Conservation (phyloP, 1,139 yeast genomes). For the Candida sojae region DNA sequence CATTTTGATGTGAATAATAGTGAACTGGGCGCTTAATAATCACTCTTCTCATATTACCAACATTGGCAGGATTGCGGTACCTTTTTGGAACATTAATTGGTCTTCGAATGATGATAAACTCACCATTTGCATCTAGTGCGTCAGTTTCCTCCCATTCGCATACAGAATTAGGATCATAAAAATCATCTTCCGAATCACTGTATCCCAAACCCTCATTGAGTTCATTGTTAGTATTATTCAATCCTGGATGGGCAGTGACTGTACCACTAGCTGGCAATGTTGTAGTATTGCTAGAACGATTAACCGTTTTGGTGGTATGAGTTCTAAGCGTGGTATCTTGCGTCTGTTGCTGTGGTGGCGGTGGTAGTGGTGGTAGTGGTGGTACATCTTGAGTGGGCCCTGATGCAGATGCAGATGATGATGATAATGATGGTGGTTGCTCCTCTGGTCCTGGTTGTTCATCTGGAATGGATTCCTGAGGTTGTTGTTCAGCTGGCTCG, state of each 20-base stretch:
- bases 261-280: not conserved
- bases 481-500: not conserved
- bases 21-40: conserved; percentile 16
- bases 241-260: not conserved
- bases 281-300: not conserved
- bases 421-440: no score
- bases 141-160: conserved; percentile 30
- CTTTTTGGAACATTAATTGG: conserved; percentile 23
- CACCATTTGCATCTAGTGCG: conserved; percentile 21
- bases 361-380: not conserved
- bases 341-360: conserved; percentile 1
- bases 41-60: conserved; percentile 17
- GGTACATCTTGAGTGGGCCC: not conserved
- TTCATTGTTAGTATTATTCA: not conserved
- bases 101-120: conserved; percentile 21
- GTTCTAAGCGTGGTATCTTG: conserved; percentile 1
- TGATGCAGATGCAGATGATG: no score
- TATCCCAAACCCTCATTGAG: not conserved
- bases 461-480: not conserved
- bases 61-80: conserved; percentile 16
- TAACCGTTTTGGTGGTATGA: not conserved
- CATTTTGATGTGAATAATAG: conserved; percentile 1
- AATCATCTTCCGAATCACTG: conserved; percentile 10
- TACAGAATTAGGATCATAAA: conserved; percentile 14
- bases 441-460: no score